Percentiles rank a stretch among this genome's conserved stretches.
Evolutionary conservation across 768 basidiomycete genomes (phyloP).

Genomic region (Kwoniella bestiolae): DNA sequence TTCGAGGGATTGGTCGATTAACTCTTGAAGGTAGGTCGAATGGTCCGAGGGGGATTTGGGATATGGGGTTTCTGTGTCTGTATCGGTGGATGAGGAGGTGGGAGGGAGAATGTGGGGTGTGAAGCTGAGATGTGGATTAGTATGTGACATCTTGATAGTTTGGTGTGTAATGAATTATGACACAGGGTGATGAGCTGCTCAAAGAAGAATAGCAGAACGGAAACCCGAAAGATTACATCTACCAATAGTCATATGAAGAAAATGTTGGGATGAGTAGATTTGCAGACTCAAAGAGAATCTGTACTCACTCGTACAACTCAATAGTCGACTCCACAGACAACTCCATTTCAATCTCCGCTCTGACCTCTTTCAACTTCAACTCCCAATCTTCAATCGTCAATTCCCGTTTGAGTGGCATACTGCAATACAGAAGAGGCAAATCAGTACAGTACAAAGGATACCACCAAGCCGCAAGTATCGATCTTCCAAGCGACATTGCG

Average conservation of each 20-base stretch:
- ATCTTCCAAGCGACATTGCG: too few relatives aligned
- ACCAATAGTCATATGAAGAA: too few relatives aligned
- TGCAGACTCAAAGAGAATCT: conserved; percentile 52
- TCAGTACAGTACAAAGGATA: background rate
- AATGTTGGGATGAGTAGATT: too few relatives aligned
- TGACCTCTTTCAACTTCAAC: conserved; percentile 71
- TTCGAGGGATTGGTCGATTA: conserved; percentile 71
- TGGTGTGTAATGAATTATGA: too few relatives aligned
- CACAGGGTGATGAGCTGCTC: too few relatives aligned
- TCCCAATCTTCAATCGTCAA: conserved; percentile 73
- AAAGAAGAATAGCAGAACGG: too few relatives aligned
- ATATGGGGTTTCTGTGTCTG: conserved; percentile 35
- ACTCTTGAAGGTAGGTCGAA: conserved; percentile 64
- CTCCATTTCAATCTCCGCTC: conserved; percentile 71
- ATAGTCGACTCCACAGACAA: conserved; percentile 62
- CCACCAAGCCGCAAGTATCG: too few relatives aligned
- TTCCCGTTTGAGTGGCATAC: conserved; percentile 81
- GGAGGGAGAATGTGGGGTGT: conserved; percentile 62
- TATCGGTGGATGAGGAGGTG: conserved; percentile 10
- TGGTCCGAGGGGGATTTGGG: conserved; percentile 53
- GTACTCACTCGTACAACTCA: conserved; percentile 42
- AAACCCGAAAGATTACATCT: too few relatives aligned
- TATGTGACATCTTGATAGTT: too few relatives aligned
- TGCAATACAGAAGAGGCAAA: conserved; percentile 49
- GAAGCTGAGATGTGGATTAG: conserved; percentile 29